A percentile compares a stretch with the other conserved stretches of the same genome.
Evolutionary conservation across 345 rosid genomes (phyloP).

Genomic region (Microcos paniculata): DNA sequence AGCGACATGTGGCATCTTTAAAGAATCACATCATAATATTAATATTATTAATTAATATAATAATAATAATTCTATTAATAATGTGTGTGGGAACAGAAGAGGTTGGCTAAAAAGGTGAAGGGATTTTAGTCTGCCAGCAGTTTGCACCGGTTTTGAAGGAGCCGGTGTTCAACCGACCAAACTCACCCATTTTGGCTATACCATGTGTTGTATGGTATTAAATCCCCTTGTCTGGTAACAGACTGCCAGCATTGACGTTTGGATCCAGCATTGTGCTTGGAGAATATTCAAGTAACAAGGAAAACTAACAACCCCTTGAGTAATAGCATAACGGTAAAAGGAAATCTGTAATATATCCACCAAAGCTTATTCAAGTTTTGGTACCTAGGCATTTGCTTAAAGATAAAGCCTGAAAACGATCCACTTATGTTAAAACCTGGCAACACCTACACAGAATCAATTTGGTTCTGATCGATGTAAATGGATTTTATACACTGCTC

Average conservation of each 20-base stretch:
- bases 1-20: neutral
- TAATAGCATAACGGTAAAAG: neutral
- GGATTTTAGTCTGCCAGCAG: neutral
- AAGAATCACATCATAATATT: neutral
- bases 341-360: no score
- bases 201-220: no score
- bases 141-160: neutral
- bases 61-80: neutral
- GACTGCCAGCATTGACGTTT: neutral
- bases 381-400: neutral
- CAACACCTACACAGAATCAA: neutral
- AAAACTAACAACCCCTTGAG: neutral
- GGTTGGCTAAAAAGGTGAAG: neutral
- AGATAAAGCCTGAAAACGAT: neutral
- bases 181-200: neutral
- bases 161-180: neutral
- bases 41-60: neutral
- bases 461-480: neutral
- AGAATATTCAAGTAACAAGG: neutral
- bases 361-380: neutral
- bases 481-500: neutral
- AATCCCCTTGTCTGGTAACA: no score
- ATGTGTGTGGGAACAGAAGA: neutral
- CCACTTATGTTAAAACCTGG: neutral
- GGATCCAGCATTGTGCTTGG: neutral